Base-by-base conservation (phyloP, 2,329 filamentous ascomycete species). In the Xylariaceae sp. region DNA sequence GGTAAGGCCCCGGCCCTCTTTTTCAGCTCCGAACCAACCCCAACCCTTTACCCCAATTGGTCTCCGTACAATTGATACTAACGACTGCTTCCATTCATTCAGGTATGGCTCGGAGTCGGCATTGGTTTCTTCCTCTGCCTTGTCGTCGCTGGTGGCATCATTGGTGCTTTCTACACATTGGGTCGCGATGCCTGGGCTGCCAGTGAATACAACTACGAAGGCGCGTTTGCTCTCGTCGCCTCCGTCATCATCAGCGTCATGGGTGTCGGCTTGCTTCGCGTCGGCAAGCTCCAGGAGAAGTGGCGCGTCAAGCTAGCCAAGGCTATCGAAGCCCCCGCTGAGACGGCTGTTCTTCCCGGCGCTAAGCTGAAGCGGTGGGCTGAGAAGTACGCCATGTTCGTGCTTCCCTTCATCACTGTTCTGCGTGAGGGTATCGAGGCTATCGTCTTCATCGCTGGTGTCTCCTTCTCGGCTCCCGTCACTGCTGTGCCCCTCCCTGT, bases 371-470 rank as follows among this genome's bases (percentile, higher is more conserved):
- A 88, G 74, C 75, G 77, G 57, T 89, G 83, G 76, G 74, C 80
- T 17, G 87, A 92, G 73, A 91, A 89, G 73, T 94, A 96, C 70
- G 85, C 87, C 69, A 90, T 96, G 88, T 94, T 95, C 72, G 74
- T 90, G 51, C 77, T 96, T 57, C 92, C 92, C 0, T 95, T 96
- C 74, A 81, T 96, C 71, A 96, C 91, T 0, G 88, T 94, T n/a
- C 76, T 96, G 11, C 81, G 92, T 41, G 91, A 96, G 73, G 92
- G 91, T 2, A 82, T 96, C 35, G 92, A 96, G 72, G 90, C 88
- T 0, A 87, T 96, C 41, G 83, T 96, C 23, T 96, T 95, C 73
- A 85, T 95, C 56, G 90, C 89, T 13, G 92, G 91, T 17, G 91
- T 96, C 3, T 88, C 88, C 2, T 85, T 96, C 57, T 84, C 86